Base-by-base conservation (phyloP, 75 land plant species). In the Pinus tabuliformis region DNA sequence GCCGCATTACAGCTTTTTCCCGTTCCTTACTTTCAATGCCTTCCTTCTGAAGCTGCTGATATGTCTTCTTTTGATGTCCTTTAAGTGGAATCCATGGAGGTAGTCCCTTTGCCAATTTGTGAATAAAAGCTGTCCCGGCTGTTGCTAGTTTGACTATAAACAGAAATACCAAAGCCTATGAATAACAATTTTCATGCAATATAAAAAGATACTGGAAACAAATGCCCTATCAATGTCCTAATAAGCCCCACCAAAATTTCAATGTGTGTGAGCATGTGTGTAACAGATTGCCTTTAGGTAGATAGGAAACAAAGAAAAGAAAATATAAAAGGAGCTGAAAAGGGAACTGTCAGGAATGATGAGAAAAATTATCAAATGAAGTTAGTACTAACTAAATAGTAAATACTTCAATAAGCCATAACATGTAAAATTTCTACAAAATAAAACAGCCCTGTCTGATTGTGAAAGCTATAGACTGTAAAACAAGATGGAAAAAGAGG, bases 1-100 rank as follows among this genome's bases (percentile, higher is more conserved):
- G 89, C 78, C 85, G 63, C 26, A 95, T 73, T 14, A 91, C 98
- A 45, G 96, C 96, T 59, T 84, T 68, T 83, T 95, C 95, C 68
- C 93, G 89, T 71, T 86, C 91, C 81, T 84, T 85, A 81, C 88
- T 89, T 78, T 93, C 94, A 37, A 86, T 79, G 36, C 96, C 96
- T 80, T 95, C 98, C 75, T 83, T 77, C 77, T 93, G 96, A n/a
- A 90, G 78, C 85, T 95, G 96, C 72, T 93, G 81, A 70, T 87
- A 91, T 11, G 96, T 88, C 74, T 95, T 95, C 58, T 82, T 80
- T 78, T 91, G 92, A 76, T 79, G 91, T 42, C 96, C 98, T 77
- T 93, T 93, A 33, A 86, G 83, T 61, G 98, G 98, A 21, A 83
- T 76, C 89, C 89, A 88, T 26, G 86, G 89, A 58, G 98, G 85